Base-by-base conservation (phyloP, 148 eudicot species). In the Vaccinium darrowii region DNA sequence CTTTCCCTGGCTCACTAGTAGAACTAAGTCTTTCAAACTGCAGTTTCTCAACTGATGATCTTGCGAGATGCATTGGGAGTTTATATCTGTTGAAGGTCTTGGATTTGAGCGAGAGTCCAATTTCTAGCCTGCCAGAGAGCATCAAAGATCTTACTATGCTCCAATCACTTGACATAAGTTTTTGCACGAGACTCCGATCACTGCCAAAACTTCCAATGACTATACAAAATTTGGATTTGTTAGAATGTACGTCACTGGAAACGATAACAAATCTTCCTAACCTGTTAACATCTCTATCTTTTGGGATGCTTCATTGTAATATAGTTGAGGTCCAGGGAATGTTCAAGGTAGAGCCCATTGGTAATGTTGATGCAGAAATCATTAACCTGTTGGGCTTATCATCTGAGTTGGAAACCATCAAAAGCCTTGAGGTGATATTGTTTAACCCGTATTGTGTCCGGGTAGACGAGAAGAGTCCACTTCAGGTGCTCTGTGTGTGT, bases 401-500 rank as follows among this genome's bases (percentile, higher is more conserved):
- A 39, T 39, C 43, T 39, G 43, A 39, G 43, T 54, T 60, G 63
- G 63, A 58, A 58, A 58, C 63, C 2, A 58, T 18, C 1, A n/a
- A n/a, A 58, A 58, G 8, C 63, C n/a, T 19, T 18, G n/a, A 58
- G n/a, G 7, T 58, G 23, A 9, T 5, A 18, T 58, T 58, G 7
- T 18, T 2, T 39, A 39, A 39, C 43, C 43, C 43, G 4, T 2
- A 3, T 39, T 39, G 43, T 39, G 43, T 39, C 43, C 43, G 43
- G 43, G 5, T 39, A 39, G 43, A 39, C 43, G 43, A 39, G 43
- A 60, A 19, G 23, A 9, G 65, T 19, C 67, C 84, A 10, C 18
- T 82, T 19, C 79, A 53, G 84, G 84, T 82, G 47, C 62, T 15
- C 78, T 67, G 27, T 72, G 27, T 82, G 50, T 82, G 27, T 82